Evolutionary conservation across 352 stramenopile genomes (phyloP), one percentile per base, ranked within the genome.

Genomic region (Pythium scleroteichum): DNA sequence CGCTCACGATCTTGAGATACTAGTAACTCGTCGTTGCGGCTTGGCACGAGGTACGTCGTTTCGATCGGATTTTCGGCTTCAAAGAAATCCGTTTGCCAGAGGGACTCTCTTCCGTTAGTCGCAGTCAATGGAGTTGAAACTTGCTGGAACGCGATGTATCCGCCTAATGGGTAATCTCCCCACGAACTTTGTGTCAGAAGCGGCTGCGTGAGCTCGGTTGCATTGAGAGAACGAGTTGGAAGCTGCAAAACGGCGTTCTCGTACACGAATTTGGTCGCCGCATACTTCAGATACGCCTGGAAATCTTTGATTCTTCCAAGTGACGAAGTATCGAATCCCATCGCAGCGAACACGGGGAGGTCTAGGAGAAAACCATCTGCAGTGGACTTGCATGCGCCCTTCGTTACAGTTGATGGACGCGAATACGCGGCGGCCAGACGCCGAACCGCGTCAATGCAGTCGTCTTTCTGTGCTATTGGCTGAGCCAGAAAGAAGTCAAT

Each of bases 201-300:
- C 27, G 19, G 13, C 44, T 60, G 24, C 4, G 17, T 29, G n/a
- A 61, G 16, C 10, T 54, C n/a, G 44, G n/a, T 12, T 29, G 35
- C 45, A 9, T 58, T 42, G 7, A 53, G 62, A 26, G 13, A 41
- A 0, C 7, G 54, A 7, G 49, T 12, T 7, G 63, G 12, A 29
- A 78, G 45, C 8, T 62, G 55, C 0, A 89, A 42, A 1, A 86
- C 53, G 1, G 20, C 58, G 12, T 74, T 69, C 49, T 89, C 79
- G 33, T 78, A 89, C 0, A 66, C 64, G 23, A 85, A 86, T 51
- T 82, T 85, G 5, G 79, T 82, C 17, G 76, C 79, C 2, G 57
- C 58, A 42, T 89, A 82, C 9, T 64, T 68, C 24, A 89, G 32
- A 46, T 83, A 87, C 2, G 66, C 61, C 38, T 89, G 77, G 19